These are phyloP conservation scores for Salisapilia sapeloensis DNA, from an alignment of 352 stramenopile species.

Conservation along the genomic window DNA sequence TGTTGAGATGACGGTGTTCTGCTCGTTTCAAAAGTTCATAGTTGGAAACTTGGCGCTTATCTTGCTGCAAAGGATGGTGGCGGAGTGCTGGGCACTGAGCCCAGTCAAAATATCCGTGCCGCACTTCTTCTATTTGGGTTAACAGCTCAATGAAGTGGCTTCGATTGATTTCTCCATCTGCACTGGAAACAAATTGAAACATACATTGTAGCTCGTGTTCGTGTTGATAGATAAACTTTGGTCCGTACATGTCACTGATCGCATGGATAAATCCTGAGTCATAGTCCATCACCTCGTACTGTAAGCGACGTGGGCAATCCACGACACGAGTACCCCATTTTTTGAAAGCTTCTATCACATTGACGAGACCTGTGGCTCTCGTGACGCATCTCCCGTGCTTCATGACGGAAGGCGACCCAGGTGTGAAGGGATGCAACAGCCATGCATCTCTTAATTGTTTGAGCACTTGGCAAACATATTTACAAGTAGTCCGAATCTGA, in stretches of 20 bases:
- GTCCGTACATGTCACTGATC: constrained; percentile 24
- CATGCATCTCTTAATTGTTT: constrained; percentile 25
- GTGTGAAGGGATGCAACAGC: constrained; percentile 20
- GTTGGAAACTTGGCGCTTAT: neutral
- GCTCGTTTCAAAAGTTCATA: constrained; percentile 21
- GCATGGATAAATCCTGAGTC: constrained; percentile 24
- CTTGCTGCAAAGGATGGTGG: neutral
- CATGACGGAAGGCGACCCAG: constrained; percentile 8
- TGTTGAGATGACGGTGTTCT: constrained; percentile 22
- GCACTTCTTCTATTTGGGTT: constrained; percentile 39
- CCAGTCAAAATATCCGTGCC: constrained; percentile 17
- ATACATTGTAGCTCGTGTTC: constrained; percentile 17
- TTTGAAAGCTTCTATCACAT: constrained; percentile 27
- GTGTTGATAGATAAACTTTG: constrained; percentile 35
- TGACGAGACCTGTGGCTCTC: constrained; percentile 18
- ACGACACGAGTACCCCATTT: constrained; percentile 36
- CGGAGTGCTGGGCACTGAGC: constrained; percentile 16
- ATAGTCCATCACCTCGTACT: constrained; percentile 39
- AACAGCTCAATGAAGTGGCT: constrained; percentile 37
- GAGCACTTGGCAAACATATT: constrained; percentile 17
- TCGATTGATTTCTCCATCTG: constrained; percentile 15
- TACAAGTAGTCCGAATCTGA: constrained; percentile 15
- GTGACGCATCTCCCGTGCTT: constrained; percentile 19
- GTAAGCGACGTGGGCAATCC: constrained; percentile 18
- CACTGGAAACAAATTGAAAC: constrained; percentile 11